Base-by-base conservation (phyloP, 2,329 filamentous ascomycete genomes). In the Xylariaceae sp. region DNA sequence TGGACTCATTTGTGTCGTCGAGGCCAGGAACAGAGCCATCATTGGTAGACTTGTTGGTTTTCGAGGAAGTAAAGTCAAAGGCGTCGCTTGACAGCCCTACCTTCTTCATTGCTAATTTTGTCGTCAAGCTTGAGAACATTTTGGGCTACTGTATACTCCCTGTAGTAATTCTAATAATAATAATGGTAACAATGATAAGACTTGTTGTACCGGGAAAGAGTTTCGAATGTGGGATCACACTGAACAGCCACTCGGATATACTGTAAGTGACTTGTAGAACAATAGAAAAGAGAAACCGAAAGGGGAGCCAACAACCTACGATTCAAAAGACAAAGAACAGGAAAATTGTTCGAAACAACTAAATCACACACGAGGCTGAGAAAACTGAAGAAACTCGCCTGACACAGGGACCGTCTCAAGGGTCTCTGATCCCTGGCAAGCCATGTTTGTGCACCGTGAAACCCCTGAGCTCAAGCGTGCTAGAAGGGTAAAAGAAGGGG, bases 91-190 rank as follows among this genome's bases (percentile, higher is more conserved):
- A 75, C 49, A 85, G 67, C 64, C 82, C 82, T 44, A 76, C 76
- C 65, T 82, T 83, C 59, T 76, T 81, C 61, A 85, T 73, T 56
- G 81, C 82, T 59, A 84, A 70, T 69, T 85, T 85, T 39, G 81
- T 81, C 13, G 78, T 77, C 51, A 85, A 70, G 59, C 73, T 79
- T 62, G 78, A 77, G 65, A 85, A 77, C 82, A 84, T 85, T 49
- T 64, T 70, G 65, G 48, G 16, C 3, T n/a, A 7, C 21, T 18
- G 30, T n/a, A 21, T 21, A 20, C 16, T 30, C n/a, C n/a, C n/a
- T n/a, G n/a, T n/a, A n/a, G n/a, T n/a, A n/a, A n/a, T n/a, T n/a
- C n/a, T n/a, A n/a, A n/a, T n/a, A n/a, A n/a, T n/a, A n/a, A n/a
- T n/a, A n/a, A n/a, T n/a, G n/a, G n/a, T n/a, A n/a, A n/a, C n/a